These are phyloP conservation scores for Phyllostachys edulis DNA, from an alignment of 176 grass and related monocot genomes.

Conservation along the genomic window DNA sequence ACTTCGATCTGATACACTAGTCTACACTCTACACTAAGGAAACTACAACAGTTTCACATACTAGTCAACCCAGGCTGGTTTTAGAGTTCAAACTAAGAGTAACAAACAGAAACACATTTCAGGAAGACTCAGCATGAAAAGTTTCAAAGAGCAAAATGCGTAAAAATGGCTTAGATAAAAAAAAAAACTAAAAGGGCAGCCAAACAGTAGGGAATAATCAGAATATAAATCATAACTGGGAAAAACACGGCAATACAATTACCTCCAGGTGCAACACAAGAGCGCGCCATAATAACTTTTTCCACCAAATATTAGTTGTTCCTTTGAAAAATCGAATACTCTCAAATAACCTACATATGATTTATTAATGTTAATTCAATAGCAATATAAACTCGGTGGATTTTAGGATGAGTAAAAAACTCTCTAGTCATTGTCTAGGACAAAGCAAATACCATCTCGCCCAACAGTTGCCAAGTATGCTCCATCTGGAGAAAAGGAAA, in stretches of 20 bases:
- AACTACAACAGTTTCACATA: not conserved
- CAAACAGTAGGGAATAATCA: not conserved
- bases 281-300: slow-evolving; percentile 96
- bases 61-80: not conserved
- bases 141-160: not conserved
- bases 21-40: not conserved
- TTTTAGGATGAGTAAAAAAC: slow-evolving; percentile 4
- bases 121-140: not conserved
- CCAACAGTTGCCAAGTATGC: slow-evolving; percentile 82
- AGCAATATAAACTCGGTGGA: not conserved
- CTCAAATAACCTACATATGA: slow-evolving; percentile 77
- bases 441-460: slow-evolving; percentile 78
- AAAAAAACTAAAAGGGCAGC: not conserved
- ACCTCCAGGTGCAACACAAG: slow-evolving; percentile 96
- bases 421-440: not conserved
- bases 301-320: slow-evolving; percentile 92
- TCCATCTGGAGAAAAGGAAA: slow-evolving; percentile 93
- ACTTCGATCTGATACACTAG: not conserved
- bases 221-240: not conserved
- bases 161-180: not conserved
- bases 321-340: slow-evolving; percentile 92
- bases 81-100: not conserved
- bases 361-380: slow-evolving; percentile 27
- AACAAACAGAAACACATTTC: not conserved
- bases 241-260: slow-evolving; percentile 12